A percentile compares a stretch with the other conserved stretches of the same genome.
Evolutionary conservation across 2,329 filamentous ascomycete species (phyloP).

Genomic region (Xylariaceae sp.): DNA sequence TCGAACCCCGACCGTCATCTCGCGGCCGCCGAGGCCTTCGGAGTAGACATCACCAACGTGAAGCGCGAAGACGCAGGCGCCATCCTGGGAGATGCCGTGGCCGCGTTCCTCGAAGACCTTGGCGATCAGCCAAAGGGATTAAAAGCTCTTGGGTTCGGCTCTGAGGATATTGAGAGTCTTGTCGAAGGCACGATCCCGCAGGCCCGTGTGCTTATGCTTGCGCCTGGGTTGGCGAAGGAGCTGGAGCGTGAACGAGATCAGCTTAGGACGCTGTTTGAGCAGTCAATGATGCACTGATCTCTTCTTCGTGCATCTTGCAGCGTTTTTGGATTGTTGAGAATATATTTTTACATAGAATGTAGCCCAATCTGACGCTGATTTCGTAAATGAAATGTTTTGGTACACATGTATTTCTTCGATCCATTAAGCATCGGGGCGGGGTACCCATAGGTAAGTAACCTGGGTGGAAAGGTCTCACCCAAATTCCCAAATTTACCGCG

Average conservation of each 20-base stretch:
- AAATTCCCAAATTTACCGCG: too few species aligned
- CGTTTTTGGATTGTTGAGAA: background rate
- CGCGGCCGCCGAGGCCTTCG: slow-evolving; percentile 83
- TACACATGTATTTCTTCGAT: too few species aligned
- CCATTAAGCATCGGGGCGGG: too few species aligned
- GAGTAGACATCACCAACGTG: slow-evolving; percentile 81
- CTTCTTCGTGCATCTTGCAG: background rate
- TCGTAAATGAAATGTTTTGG: too few species aligned
- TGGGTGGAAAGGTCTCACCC: too few species aligned
- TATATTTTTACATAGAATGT: too few species aligned
- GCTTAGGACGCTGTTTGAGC: slow-evolving; percentile 65
- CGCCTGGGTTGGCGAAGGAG: slow-evolving; percentile 72
- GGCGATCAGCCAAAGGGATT: slow-evolving; percentile 89
- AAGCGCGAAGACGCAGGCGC: slow-evolving; percentile 88
- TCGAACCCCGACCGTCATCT: slow-evolving; percentile 92
- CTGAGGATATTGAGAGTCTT: slow-evolving; percentile 70
- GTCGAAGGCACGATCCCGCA: slow-evolving; percentile 96
- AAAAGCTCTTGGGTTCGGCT: slow-evolving; percentile 75
- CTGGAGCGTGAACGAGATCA: slow-evolving; percentile 68
- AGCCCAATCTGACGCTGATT: too few species aligned
- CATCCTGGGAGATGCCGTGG: slow-evolving; percentile 77
- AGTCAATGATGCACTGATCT: slow-evolving; percentile 42
- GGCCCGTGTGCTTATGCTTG: slow-evolving; percentile 83
- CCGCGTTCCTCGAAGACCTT: slow-evolving; percentile 73
- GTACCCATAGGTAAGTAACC: too few species aligned